Evolutionary conservation across 805 yeast species (phyloP), one percentile per base, ranked within the genome.

Genomic region (Yarrowia deformans): DNA sequence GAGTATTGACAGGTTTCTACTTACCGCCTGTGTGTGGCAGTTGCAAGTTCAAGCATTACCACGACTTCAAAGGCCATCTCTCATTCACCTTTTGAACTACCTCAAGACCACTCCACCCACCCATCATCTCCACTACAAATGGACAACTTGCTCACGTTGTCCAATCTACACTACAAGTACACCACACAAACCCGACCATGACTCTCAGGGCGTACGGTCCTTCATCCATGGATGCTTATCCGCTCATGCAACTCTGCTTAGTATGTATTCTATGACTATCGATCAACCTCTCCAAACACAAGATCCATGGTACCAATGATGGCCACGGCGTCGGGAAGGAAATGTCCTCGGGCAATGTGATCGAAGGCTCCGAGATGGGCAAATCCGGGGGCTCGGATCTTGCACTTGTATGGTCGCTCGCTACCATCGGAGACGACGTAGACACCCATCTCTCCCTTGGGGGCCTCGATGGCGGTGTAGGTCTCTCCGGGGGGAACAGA

Each of bases 401-500:
- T 91, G 83, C 97, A 90, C 81, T 93, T 87, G 82, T 91, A 91
- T 43, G 97, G 97, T 80, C 95, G 86, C 82, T 91, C 97, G 70
- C 90, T 81, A 69, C 97, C 97, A 81, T 91, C 97, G 73, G 93
- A 87, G 69, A 91, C 96, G 67, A 91, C 88, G 77, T 88, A 91
- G 69, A 90, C 96, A 71, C 90, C 97, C 95, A 91, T 90, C 81
- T 91, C 97, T 78, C 97, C 97, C 86, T 91, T 91, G 78, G 97
- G 97, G 32, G 97, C 97, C 82, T 91, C 97, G 73, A 91, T 91
- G 69, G 91, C 94, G 64, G 95, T 90, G 79, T 91, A 91, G 12
- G 97, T 89, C 81, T 91, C 97, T 76, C 97, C 97, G 68, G 87
- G 90, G 55, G 97, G 97, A 52, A 91, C 97, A 45, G 88, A 87